Base-by-base conservation (phyloP, 805 yeast species). In the Cyberlindnera amylophila region DNA sequence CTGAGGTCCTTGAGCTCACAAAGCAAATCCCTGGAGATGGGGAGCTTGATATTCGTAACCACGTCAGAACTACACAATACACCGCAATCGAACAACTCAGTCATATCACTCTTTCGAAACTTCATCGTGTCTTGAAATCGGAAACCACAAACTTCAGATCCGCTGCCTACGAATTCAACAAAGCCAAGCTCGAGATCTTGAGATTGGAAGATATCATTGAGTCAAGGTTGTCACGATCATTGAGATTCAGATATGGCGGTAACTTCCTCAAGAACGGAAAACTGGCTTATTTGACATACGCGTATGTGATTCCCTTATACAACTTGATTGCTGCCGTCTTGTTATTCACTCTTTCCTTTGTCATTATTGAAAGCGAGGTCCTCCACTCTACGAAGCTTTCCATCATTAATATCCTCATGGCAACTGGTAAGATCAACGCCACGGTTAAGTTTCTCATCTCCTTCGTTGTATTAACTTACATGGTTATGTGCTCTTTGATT, bases 281-380 rank as follows among this genome's bases (percentile, higher is more conserved):
- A 38, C 34, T 67, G 12, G 71, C 67, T 33, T 78, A 61, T 46
- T 47, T 61, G 32, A 63, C 66, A 39, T 66, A 72, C 48, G 64
- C 71, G 43, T 67, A 64, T 35, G 35, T 76, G 9, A 57, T 67
- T 7, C 89, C 90, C 0, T 36, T 61, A 6, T 32, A 67, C 1
- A 70, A 72, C 34, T 64, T 77, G n/a, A 16, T 70, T 0, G 46
- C 65, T 15, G 71, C 86, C 0, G 41, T 72, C 0, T 12, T 70
- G 0, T 54, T 82, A 15, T 68, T 67, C 11, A 32, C 55, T 0
- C 52, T 75, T 6, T 76, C 90, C 0, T 58, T 78, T 6, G 55
- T 78, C 2, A 65, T 87, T 4, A 70, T 82, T n/a, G 80, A 84
- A 64, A 81, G 90, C 15, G 96, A 87, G 56, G 64, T 82, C 28